Evolutionary conservation across 352 stramenopile species (phyloP).

Genomic region (Phytopythium delawarense): DNA sequence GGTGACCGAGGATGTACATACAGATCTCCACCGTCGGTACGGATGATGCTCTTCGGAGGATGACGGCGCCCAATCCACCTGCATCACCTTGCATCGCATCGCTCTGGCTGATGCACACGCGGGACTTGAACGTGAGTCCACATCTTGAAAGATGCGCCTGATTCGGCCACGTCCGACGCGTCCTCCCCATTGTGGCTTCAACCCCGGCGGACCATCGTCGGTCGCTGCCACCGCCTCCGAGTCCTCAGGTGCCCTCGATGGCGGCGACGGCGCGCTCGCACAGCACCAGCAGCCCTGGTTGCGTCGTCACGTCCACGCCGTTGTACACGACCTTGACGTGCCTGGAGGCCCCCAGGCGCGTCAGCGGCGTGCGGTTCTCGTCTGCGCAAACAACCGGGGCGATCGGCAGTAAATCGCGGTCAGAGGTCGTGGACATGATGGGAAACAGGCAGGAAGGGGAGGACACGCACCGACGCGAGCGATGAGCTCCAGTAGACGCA

Average conservation of each 20-base stretch:
- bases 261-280: conserved; percentile 49
- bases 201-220: background rate
- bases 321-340: conserved; percentile 63
- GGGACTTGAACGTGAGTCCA: background rate
- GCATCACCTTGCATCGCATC: background rate
- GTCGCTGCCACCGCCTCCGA: background rate
- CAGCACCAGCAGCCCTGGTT: conserved; percentile 37
- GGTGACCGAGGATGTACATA: too few relatives aligned
- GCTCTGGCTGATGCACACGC: background rate
- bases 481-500: conserved; percentile 48
- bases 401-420: background rate
- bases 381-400: conserved; percentile 18
- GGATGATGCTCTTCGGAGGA: too few relatives aligned
- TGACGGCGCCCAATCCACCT: background rate
- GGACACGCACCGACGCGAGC: conserved; percentile 33
- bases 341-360: conserved; percentile 44
- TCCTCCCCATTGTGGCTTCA: background rate
- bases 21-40: too few relatives aligned
- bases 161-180: background rate
- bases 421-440: background rate
- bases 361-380: conserved; percentile 44
- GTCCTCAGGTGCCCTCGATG: conserved; percentile 51
- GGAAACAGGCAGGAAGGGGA: background rate
- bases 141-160: background rate
- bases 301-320: conserved; percentile 21